Conservation (phyloP, 2,329 filamentous ascomycete species). For the Ophiostoma sp. region DNA sequence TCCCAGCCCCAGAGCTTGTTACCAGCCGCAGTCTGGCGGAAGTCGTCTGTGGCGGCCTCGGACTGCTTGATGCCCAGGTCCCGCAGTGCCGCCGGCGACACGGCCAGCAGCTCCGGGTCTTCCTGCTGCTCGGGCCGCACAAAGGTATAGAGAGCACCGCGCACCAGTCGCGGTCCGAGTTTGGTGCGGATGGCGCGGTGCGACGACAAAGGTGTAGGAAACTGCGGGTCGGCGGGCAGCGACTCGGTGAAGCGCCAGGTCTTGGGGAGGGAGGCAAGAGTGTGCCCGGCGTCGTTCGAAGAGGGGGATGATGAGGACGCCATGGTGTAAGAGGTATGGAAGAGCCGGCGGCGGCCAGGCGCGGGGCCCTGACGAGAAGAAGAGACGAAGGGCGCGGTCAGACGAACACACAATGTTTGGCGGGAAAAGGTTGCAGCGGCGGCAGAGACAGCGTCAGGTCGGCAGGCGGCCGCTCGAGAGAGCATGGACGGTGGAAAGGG, state of each 20-base stretch:
- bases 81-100: slow-evolving; percentile 74
- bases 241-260: slow-evolving; percentile 65
- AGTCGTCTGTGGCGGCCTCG: slow-evolving; percentile 71
- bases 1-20: slow-evolving; percentile 82
- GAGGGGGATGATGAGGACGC: neutral
- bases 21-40: slow-evolving; percentile 75
- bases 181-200: slow-evolving; percentile 76
- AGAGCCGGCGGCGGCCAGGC: neutral
- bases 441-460: neutral
- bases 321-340: neutral
- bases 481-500: slow-evolving; percentile 14
- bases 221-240: slow-evolving; percentile 74
- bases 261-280: slow-evolving; percentile 60
- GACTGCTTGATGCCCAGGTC: slow-evolving; percentile 74
- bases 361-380: neutral
- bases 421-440: neutral
- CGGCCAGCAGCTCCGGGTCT: slow-evolving; percentile 75
- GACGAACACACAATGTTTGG: neutral
- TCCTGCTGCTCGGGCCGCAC: slow-evolving; percentile 75
- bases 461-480: slow-evolving; percentile 19
- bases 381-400: neutral
- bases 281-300: slow-evolving; percentile 34
- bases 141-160: slow-evolving; percentile 83
- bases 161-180: slow-evolving; percentile 80
- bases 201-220: slow-evolving; percentile 77